Evolutionary conservation across 176 grass and related monocot genomes (phyloP).

Genomic region (Aegilops speltoides): DNA sequence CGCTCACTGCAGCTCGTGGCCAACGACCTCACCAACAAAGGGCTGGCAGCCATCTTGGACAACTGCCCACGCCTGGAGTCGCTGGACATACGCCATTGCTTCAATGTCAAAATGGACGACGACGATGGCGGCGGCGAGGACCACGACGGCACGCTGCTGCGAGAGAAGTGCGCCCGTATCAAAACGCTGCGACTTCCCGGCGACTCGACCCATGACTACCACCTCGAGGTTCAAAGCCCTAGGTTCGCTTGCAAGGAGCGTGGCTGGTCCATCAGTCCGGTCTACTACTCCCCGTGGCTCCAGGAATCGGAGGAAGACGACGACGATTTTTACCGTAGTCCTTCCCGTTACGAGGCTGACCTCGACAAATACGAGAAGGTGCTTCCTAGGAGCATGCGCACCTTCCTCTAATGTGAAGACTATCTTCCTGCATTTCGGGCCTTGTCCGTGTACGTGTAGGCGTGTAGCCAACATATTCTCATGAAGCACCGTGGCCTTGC

Average conservation of each 20-base stretch:
- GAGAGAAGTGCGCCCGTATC: neutral
- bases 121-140: neutral
- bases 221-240: neutral
- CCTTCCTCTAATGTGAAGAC: neutral
- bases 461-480: neutral
- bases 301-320: neutral
- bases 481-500: neutral
- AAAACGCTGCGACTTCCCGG: neutral
- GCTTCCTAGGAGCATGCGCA: neutral
- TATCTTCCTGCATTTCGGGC: neutral
- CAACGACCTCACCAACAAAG: neutral
- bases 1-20: neutral
- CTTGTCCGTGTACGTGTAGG: neutral
- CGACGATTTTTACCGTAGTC: neutral
- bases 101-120: neutral
- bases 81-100: constrained; percentile 1
- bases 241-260: neutral
- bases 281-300: neutral
- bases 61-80: neutral
- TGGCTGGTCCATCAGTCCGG: neutral
- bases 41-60: constrained; percentile 1
- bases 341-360: neutral
- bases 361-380: neutral
- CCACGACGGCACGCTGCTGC: neutral
- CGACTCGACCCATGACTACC: neutral